A percentile compares a stretch with the other conserved stretches of the same genome.
Conservation (phyloP, 2,329 filamentous ascomycete species). For the Dothidotthia symphoricarpi region DNA sequence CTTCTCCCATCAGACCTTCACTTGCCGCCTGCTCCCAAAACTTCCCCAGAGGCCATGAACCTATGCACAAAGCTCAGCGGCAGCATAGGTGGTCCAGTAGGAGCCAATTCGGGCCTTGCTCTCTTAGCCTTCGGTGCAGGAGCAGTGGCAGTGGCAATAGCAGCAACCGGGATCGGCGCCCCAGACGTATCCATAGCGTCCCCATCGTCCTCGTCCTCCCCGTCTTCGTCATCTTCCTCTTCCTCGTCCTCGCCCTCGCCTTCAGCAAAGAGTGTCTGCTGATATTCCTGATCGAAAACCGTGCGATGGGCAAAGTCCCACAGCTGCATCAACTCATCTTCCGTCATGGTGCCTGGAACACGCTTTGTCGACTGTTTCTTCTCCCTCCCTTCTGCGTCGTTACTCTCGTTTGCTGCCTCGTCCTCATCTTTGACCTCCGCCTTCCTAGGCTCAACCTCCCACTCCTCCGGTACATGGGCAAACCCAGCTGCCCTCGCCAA, state of each 20-base stretch:
- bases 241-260: conserved; percentile 17
- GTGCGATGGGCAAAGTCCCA: conserved; percentile 24
- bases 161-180: too few species aligned
- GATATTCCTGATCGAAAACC: conserved; percentile 19
- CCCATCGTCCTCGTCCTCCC: conserved; percentile 20
- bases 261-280: conserved; percentile 4
- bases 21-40: not conserved
- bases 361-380: conserved; percentile 16
- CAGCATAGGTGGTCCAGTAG: conserved; percentile 17
- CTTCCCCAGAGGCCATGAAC: conserved; percentile 25
- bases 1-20: too few species aligned
- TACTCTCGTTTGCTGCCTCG: conserved; percentile 12
- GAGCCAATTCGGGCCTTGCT: conserved; percentile 12
- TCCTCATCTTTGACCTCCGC: conserved; percentile 11
- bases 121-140: conserved; percentile 9
- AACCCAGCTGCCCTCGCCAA: conserved; percentile 31
- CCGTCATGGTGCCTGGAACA: conserved; percentile 16
- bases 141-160: not conserved
- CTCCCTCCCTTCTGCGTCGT: conserved; percentile 8
- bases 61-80: conserved; percentile 23
- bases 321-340: conserved; percentile 19
- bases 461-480: conserved; percentile 30
- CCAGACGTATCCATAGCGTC: conserved; percentile 19
- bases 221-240: conserved; percentile 16
- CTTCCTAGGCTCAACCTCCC: conserved; percentile 25